Base-by-base conservation (phyloP, 768 basidiomycete species). In the Leccinum ochraceum region DNA sequence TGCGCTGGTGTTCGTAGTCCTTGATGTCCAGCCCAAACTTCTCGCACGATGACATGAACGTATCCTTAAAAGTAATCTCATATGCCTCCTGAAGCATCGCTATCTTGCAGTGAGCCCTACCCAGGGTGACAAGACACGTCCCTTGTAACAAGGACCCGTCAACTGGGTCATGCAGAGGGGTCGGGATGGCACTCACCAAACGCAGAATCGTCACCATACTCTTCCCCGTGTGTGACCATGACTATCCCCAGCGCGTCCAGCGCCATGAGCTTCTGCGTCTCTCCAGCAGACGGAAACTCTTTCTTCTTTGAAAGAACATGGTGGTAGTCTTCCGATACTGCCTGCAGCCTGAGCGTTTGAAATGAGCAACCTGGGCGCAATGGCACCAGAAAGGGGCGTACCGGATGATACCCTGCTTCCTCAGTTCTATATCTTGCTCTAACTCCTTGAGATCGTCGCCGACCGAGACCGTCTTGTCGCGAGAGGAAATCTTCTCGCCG, bases 61-160 rank as follows among this genome's bases (percentile, higher is more conserved):
- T 87, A 67, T 91, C 91, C 36, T 81, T 83, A 58, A 96, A 82
- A 6, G 85, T 83, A 58, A 87, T 73, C 0, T 88, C 88, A 68
- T 84, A 93, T 0, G 88, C 83, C 67, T 95, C 93, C 72, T 97
- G 95, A 14, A 94, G 78, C 16, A 86, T 86, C 9, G 95, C 94
- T 24, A 93, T 77, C 70, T 89, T 89, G 77, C 90, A 94, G 69
- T 94, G 90, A 1, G 91, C 91, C 60, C 89, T 86, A 22, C 95
- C 95, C 44, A 94, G 72, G 59, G 82, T 85, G 14, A 89, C 80
- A 16, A 97, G 79, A 1, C 85, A 87, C n/a, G 81, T 80, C 14
- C 92, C 93, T 92, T 6, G n/a, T 20, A 46, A 53, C 17, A 13
- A 32, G 55, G 61, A 4, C 30, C 36, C 42, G 8, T 10, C 20